Percentiles rank a stretch among this genome's conserved stretches.
phyloP scores from a whole-genome alignment of 345 rosid species.

The Lagerstroemia speciosa region DNA sequence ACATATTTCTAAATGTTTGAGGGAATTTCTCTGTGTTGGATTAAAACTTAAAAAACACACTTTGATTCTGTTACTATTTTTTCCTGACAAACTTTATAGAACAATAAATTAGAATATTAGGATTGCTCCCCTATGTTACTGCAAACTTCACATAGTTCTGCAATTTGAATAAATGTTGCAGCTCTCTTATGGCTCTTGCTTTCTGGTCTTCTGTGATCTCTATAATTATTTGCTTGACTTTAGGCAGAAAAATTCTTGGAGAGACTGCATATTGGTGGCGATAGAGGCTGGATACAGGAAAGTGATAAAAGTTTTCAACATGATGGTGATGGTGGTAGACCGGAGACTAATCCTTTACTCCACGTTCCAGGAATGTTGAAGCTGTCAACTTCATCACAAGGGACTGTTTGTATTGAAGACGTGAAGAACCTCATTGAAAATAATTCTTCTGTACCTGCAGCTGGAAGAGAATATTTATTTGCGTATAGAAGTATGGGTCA shows the following conservation, averaged over 20 bases:
- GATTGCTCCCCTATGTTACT: not conserved
- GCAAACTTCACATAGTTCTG: not conserved
- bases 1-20: no score
- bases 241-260: slow-evolving; percentile 64
- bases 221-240: slow-evolving; percentile 11
- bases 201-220: slow-evolving; percentile 4
- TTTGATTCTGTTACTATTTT: no score
- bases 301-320: slow-evolving; percentile 14
- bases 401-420: slow-evolving; percentile 8
- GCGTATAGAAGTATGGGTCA: not conserved
- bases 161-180: not conserved
- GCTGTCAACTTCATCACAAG: slow-evolving; percentile 17
- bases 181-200: not conserved
- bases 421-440: not conserved
- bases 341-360: slow-evolving; percentile 9
- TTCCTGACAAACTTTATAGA: not conserved
- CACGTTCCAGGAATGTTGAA: slow-evolving; percentile 13
- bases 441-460: not conserved
- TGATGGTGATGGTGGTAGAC: slow-evolving; percentile 12
- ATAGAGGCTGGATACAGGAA: slow-evolving; percentile 19
- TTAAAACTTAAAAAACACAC: no score
- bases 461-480: not conserved
- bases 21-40: no score
- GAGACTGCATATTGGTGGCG: slow-evolving; percentile 45
- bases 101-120: not conserved